Conservation (phyloP, 2,329 filamentous ascomycete genomes). For the Coniochaeta prunicola region DNA sequence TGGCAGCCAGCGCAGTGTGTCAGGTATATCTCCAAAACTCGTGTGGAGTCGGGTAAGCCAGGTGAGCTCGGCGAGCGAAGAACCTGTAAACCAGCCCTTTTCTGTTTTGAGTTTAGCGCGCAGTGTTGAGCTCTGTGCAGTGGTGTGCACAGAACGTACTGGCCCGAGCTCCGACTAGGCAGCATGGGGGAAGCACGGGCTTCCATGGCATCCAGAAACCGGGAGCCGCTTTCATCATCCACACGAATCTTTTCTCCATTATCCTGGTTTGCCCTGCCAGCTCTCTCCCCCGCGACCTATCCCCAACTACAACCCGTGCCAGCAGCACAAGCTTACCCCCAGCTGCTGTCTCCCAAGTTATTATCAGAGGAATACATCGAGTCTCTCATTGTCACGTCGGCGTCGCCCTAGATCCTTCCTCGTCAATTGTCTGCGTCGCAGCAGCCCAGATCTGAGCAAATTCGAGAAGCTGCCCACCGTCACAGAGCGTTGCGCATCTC, state of each 20-base stretch:
- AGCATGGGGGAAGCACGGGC: slow-evolving; percentile 20
- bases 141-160: background rate
- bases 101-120: background rate
- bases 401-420: too few relatives aligned
- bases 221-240: slow-evolving; percentile 24
- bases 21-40: too few relatives aligned
- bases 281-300: background rate
- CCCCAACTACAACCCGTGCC: slow-evolving; percentile 5
- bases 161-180: background rate
- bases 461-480: background rate
- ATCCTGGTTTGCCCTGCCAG: slow-evolving; percentile 2
- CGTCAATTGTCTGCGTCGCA: too few relatives aligned
- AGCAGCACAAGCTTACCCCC: background rate
- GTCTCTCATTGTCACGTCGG: background rate
- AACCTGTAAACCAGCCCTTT: too few relatives aligned
- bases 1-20: too few relatives aligned
- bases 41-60: too few relatives aligned
- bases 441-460: background rate
- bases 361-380: slow-evolving; percentile 1
- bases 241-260: slow-evolving; percentile 9
- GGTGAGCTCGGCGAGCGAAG: too few relatives aligned
- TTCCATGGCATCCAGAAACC: background rate
- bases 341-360: background rate
- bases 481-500: background rate
- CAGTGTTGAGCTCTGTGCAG: too few relatives aligned